Base-by-base conservation (phyloP, 257 asterid genomes). In the Rubia yunnanensis region DNA sequence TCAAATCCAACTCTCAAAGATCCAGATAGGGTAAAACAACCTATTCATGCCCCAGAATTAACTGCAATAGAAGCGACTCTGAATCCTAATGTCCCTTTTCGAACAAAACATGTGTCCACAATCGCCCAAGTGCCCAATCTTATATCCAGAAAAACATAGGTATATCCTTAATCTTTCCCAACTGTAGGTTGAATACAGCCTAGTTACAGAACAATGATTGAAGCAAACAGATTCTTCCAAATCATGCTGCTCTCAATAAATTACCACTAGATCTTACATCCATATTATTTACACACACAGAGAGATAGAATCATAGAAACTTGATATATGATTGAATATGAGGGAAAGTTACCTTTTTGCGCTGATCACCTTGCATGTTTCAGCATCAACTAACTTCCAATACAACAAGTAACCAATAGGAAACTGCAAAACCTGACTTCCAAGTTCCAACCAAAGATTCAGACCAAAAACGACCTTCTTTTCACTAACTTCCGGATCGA, bases 351-450 rank as follows among this genome's bases (percentile, higher is more conserved):
- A 86, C 96, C 88, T 88, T 86, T 78, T 86, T 88, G 18, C 96
- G 80, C 74, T 86, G 95, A 86, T 84, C 96, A 78, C 83, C 67
- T 73, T 82, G 96, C 96, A 88, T 88, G 64, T 79, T 79, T 83
- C 14, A 77, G 83, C 88, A 88, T 80, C 83, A 77, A 83, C 69
- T 41, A 35, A 72, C 67, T 72, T 61, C 58, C 56, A 39, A 26
- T 5, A 62, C 41, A 26, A 68, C 62, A 67, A 39, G 60, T 60
- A 36, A 38, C 50, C 76, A 39, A 58, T 60, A 69, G 63, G 18
- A 26, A 65, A 48, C 68, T 67, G 28, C 65, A 39, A 69, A 77
- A 66, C 41, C 70, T 24, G 80, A 76, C 68, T 73, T 64, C 36
- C 60, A 49, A 76, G 66, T 73, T 64, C 36, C 60, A 49, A 70